phyloP scores from a whole-genome alignment of 1,284 basidiomycete species.

The Abortiporus biennis region DNA sequence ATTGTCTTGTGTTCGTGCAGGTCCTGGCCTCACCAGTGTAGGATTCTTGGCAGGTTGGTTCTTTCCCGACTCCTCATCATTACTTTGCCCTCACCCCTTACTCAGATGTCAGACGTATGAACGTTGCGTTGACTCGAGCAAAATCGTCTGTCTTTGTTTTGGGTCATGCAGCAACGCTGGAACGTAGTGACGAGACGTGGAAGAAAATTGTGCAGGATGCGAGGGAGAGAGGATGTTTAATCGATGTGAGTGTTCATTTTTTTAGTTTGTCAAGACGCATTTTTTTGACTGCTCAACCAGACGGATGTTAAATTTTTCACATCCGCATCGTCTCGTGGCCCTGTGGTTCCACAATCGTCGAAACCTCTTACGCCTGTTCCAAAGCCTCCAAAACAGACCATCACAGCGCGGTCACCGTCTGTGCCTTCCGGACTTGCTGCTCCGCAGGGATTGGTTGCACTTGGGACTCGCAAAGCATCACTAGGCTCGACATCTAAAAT shows the following conservation, averaged over 20 bases:
- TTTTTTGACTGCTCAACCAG: conserved; percentile 18
- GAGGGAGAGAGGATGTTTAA: conserved; percentile 42
- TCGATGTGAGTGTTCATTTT: conserved; percentile 39
- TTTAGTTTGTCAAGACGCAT: neutral
- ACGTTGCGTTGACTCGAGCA: conserved; percentile 95
- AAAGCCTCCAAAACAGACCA: conserved; percentile 13
- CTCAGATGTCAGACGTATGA: conserved; percentile 84
- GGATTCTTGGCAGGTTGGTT: conserved; percentile 83
- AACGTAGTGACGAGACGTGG: conserved; percentile 82
- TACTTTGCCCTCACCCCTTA: conserved; percentile 10
- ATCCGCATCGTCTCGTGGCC: too few species aligned
- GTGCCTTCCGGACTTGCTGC: conserved; percentile 21
- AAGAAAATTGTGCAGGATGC: conserved; percentile 75
- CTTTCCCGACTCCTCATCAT: neutral
- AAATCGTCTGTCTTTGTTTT: conserved; percentile 93
- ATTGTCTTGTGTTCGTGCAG: conserved; percentile 88
- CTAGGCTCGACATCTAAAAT: neutral
- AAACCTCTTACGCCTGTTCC: conserved; percentile 13
- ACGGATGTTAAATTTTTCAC: conserved; percentile 34
- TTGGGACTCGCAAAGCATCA: conserved; percentile 1
- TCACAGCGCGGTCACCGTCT: conserved; percentile 10
- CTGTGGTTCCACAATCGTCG: conserved; percentile 11
- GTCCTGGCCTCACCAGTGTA: conserved; percentile 72
- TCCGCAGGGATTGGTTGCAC: conserved; percentile 18
- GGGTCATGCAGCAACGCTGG: conserved; percentile 84